Evolutionary conservation across 495 filamentous ascomycete species (phyloP).

Genomic region (Annulohypoxylon bovei): DNA sequence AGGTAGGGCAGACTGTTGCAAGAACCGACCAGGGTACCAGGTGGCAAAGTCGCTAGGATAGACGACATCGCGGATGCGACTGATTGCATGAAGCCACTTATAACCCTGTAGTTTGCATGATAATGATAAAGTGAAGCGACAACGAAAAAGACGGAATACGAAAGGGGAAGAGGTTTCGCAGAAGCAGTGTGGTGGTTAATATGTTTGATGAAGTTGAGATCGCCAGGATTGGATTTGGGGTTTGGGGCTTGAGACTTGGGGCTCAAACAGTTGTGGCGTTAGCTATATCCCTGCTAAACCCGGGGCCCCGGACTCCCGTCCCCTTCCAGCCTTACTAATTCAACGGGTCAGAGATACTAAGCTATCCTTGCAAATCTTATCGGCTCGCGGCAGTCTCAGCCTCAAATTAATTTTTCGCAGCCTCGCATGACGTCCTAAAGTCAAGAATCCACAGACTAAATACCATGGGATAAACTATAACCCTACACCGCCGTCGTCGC

Average conservation of each 20-base stretch:
- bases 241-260: slow-evolving; percentile 1
- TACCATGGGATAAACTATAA: too few relatives aligned
- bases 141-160: slow-evolving; percentile 13
- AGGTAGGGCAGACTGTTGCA: slow-evolving; percentile 22
- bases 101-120: slow-evolving; percentile 15
- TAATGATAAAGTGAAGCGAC: slow-evolving; percentile 15
- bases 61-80: slow-evolving; percentile 25
- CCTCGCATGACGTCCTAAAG: slow-evolving; percentile 31
- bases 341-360: slow-evolving; percentile 17
- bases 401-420: slow-evolving; percentile 38
- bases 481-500: too few relatives aligned
- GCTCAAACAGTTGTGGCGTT: slow-evolving; percentile 33
- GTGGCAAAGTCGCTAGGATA: slow-evolving; percentile 36
- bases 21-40: slow-evolving; percentile 25
- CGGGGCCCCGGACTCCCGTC: slow-evolving; percentile 18
- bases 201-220: slow-evolving; percentile 27
- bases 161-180: slow-evolving; percentile 12
- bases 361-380: slow-evolving; percentile 17
- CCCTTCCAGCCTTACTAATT: slow-evolving; percentile 14
- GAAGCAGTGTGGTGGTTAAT: slow-evolving; percentile 1
- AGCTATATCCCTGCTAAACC: background rate
- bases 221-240: slow-evolving; percentile 2
- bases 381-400: slow-evolving; percentile 23
- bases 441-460: too few relatives aligned
- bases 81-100: slow-evolving; percentile 12